Percentiles rank a stretch among this genome's conserved stretches.
Evolutionary conservation across 106 monocot genomes (phyloP).

Genomic region (Apostasia ramifera): DNA sequence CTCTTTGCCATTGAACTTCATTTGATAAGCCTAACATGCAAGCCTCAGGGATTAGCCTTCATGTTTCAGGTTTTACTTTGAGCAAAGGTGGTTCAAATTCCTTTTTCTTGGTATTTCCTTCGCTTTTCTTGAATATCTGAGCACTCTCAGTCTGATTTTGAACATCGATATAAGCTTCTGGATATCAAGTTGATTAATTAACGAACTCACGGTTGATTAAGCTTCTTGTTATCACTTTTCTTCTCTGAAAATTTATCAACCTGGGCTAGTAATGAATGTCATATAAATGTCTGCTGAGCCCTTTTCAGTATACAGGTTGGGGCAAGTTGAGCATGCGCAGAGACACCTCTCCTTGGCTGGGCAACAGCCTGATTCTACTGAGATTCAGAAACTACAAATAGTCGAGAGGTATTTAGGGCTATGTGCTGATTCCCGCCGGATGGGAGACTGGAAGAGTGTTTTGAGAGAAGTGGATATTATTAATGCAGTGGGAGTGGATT

Average conservation of each 20-base stretch:
- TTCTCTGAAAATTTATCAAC: not conserved
- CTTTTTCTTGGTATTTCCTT: too few species aligned
- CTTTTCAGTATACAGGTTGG: slow-evolving; percentile 26
- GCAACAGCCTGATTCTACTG: slow-evolving; percentile 16
- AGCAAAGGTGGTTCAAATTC: too few species aligned
- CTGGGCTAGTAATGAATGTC: not conserved
- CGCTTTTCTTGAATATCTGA: too few species aligned
- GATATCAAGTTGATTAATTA: too few species aligned
- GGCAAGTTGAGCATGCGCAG: slow-evolving; percentile 33
- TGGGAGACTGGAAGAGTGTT: slow-evolving; percentile 34
- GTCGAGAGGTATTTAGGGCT: slow-evolving; percentile 28
- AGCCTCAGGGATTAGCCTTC: too few species aligned
- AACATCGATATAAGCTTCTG: too few species aligned
- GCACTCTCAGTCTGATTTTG: too few species aligned
- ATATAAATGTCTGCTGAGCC: not conserved
- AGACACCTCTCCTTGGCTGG: slow-evolving; percentile 23
- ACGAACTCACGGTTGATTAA: too few species aligned
- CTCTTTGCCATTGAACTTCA: too few species aligned
- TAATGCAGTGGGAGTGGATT: slow-evolving; percentile 36
- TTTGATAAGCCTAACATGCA: too few species aligned
- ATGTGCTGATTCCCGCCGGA: slow-evolving; percentile 20
- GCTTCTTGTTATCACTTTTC: not conserved
- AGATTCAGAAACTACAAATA: slow-evolving; percentile 29
- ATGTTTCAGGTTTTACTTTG: too few species aligned
- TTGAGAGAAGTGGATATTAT: slow-evolving; percentile 43